phyloP scores from a whole-genome alignment of 768 basidiomycete genomes.

The Fistulinella prunicolor region DNA sequence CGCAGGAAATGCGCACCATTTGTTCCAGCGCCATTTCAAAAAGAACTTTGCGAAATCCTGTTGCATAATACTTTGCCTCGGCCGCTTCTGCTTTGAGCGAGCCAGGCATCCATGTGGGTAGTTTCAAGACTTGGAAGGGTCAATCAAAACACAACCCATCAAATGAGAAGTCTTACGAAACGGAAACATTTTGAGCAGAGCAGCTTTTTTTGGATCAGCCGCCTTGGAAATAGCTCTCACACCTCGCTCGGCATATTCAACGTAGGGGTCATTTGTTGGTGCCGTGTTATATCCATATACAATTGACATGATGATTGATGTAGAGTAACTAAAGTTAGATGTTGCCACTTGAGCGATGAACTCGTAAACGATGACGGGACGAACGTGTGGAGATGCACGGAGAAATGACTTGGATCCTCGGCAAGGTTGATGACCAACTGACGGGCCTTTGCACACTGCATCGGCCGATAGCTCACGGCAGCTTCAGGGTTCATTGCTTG shows the following conservation, averaged over 20 bases:
- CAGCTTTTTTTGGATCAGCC: constrained; percentile 17
- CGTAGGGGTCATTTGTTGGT: constrained; percentile 20
- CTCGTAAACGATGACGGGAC: constrained; percentile 3
- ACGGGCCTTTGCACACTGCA: constrained; percentile 33
- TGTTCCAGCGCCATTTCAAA: constrained; percentile 22
- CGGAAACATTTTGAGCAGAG: constrained; percentile 24
- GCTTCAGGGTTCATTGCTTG: constrained; percentile 33
- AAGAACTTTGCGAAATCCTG: constrained; percentile 19
- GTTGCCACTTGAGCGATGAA: not conserved
- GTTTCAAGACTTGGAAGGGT: constrained; percentile 15
- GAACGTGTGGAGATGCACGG: constrained; percentile 24
- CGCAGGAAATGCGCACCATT: constrained; percentile 14
- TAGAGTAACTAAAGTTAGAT: constrained; percentile 21
- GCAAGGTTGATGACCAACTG: constrained; percentile 34
- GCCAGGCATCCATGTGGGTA: constrained; percentile 28
- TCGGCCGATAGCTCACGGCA: constrained; percentile 26
- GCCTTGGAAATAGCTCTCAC: constrained; percentile 17
- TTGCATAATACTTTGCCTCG: constrained; percentile 9
- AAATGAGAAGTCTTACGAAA: constrained; percentile 19
- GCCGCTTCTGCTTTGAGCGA: constrained; percentile 22
- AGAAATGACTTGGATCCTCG: constrained; percentile 25
- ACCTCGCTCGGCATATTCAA: constrained; percentile 18
- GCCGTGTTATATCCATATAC: constrained; percentile 25
- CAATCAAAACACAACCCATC: not conserved
- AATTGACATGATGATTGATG: constrained; percentile 27